Base-by-base conservation (phyloP, 2,329 filamentous ascomycete species). In the Calonectria naviculata region DNA sequence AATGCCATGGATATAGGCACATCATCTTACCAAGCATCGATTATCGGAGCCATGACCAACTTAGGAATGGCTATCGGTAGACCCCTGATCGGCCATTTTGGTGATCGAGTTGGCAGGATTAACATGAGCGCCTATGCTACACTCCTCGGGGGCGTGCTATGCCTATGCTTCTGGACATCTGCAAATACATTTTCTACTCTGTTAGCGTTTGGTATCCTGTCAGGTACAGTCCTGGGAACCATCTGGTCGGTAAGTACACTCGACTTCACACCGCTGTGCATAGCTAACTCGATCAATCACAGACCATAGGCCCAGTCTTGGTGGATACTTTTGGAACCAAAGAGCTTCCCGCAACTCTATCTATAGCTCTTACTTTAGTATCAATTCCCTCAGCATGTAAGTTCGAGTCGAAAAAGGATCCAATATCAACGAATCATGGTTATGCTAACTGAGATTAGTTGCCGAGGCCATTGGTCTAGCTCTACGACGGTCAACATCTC, bases 91-190 rank as follows among this genome's bases (percentile, higher is more conserved):
- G 56, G 56, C 2, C 56, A 61, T 12, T 61, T 61, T 24, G 56
- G 56, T 29, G 56, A 61, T 44, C 36, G 56, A 10, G 56, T 61
- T 17, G 56, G 56, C 9, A 61, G 56, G 26, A 38, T 61, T 13
- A 44, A 61, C 24, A 61, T 61, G 56, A 61, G 56, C n/a, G 56
- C 24, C 26, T 61, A 61, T n/a, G 36, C 56, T 10, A 61, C 56
- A 4, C 56, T 61, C 24, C 31, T 61, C 0, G 56, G 21, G 10
- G 56, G 56, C 2, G 26, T 61, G 1, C 19, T 61, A 12, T 61
- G 56, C 24, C 38, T 61, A 3, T 61, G 56, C n/a, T 61, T 61
- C 26, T 61, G 56, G 56, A 61, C 56, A 13, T 61, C 56, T 9
- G 56, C 36, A 7, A 61, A 61, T 7, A 31, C 56, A 12, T 61